Percentiles rank a stretch among this genome's conserved stretches.
phyloP scores from a whole-genome alignment of 2,329 filamentous ascomycete species.

The Blastomyces gilchristii region DNA sequence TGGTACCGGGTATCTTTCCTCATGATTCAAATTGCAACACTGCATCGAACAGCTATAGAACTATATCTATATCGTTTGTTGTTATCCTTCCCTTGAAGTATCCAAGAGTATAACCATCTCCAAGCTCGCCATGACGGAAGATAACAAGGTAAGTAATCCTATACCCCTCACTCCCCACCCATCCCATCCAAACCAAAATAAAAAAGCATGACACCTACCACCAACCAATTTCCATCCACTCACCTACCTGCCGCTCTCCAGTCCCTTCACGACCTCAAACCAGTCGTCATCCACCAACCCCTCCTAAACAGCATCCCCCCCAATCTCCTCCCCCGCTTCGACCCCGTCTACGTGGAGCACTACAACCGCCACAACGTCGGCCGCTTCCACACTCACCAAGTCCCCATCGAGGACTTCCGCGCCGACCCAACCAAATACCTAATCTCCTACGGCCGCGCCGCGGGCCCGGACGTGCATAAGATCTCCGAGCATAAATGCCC shows the following conservation, averaged over 20 bases:
- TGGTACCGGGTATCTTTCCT: neutral
- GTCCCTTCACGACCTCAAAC: constrained; percentile 21
- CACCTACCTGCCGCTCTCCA: neutral
- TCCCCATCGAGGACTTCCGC: constrained; percentile 32
- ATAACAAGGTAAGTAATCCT: neutral
- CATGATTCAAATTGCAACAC: neutral
- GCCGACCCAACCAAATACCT: constrained; percentile 32
- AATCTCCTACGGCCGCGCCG: constrained; percentile 31
- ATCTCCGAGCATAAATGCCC: constrained; percentile 34
- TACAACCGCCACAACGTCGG: constrained; percentile 36
- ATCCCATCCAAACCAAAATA: neutral
- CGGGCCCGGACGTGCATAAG: constrained; percentile 28
- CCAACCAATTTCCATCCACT: constrained; percentile 8
- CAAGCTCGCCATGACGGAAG: neutral
- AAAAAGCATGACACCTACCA: neutral
- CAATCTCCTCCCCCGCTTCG: constrained; percentile 30
- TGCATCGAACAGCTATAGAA: too few species aligned
- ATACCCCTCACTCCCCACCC: neutral
- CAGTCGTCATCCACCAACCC: constrained; percentile 24
- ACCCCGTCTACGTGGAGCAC: constrained; percentile 33
- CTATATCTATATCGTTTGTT: neutral
- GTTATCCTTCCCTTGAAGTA: neutral
- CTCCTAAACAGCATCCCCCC: constrained; percentile 34
- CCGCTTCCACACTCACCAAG: constrained; percentile 34
- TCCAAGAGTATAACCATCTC: neutral